Conservation (phyloP, 73 alveolate species). For the Breviolum minutum region DNA sequence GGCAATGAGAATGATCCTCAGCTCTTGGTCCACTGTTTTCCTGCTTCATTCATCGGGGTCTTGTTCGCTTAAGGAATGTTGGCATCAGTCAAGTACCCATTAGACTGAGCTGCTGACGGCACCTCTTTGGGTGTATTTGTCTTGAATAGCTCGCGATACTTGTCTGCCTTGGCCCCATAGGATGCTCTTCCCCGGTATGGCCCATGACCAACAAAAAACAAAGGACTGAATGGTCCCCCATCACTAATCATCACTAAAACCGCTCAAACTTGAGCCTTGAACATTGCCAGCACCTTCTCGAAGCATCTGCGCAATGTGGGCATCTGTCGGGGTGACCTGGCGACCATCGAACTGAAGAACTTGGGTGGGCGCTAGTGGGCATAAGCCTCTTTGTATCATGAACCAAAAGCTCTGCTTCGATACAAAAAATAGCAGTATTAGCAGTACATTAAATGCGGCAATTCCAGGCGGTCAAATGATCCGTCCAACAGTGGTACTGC, state of each 20-base stretch:
- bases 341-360: not conserved
- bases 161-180: slow-evolving; percentile 9
- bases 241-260: not conserved
- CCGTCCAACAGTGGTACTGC: too few species aligned
- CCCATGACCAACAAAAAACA: not conserved
- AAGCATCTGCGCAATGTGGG: slow-evolving; percentile 61
- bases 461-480: too few species aligned
- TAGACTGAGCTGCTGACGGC: not conserved
- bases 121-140: slow-evolving; percentile 72
- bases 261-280: not conserved
- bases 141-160: slow-evolving; percentile 51
- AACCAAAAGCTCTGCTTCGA: too few species aligned
- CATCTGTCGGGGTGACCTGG: slow-evolving; percentile 53
- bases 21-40: not conserved
- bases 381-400: too few species aligned
- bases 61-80: too few species aligned
- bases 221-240: not conserved
- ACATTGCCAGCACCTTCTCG: slow-evolving; percentile 60
- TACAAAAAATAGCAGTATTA: too few species aligned
- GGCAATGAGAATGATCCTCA: slow-evolving; percentile 94
- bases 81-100: not conserved
- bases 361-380: not conserved
- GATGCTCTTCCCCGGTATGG: not conserved
- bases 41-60: not conserved
- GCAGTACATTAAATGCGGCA: too few species aligned